These are phyloP conservation scores for Stephania japonica DNA, from an alignment of 164 flowering plant genomes.

Conservation along the genomic window DNA sequence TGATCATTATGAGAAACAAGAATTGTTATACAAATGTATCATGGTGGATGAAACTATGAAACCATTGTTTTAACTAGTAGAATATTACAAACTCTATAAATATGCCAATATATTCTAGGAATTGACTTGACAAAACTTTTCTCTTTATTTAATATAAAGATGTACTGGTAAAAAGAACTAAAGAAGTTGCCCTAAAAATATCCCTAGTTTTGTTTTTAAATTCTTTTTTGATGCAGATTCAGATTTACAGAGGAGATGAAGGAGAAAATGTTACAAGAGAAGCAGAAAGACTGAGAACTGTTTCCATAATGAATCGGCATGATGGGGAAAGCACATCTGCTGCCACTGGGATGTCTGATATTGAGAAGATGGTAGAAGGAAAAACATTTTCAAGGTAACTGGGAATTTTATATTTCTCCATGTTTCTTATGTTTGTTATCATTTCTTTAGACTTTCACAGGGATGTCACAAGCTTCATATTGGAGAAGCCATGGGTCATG, in stretches of 20 bases:
- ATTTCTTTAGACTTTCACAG: background rate
- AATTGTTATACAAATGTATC: too few relatives aligned
- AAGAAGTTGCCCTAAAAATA: too few relatives aligned
- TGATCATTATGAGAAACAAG: too few relatives aligned
- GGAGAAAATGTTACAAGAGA: constrained; percentile 20
- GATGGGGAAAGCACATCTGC: constrained; percentile 19
- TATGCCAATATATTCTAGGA: too few relatives aligned
- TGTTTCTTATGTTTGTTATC: background rate
- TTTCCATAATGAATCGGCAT: constrained; percentile 17
- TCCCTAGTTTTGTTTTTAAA: constrained; percentile 3
- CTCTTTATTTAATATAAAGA: too few relatives aligned
- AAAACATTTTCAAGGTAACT: constrained; percentile 59
- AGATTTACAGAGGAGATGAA: constrained; percentile 20
- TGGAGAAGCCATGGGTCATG: background rate
- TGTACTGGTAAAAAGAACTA: too few relatives aligned
- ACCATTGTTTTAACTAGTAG: too few relatives aligned
- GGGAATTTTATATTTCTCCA: background rate
- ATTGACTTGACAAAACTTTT: too few relatives aligned
- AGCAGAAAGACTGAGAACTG: constrained; percentile 14
- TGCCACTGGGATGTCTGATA: constrained; percentile 35
- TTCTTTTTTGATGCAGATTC: constrained; percentile 32
- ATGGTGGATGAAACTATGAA: too few relatives aligned
- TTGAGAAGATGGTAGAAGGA: constrained; percentile 61
- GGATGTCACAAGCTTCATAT: background rate
- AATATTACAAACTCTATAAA: too few relatives aligned